These are phyloP conservation scores for Curvularia spicifera DNA, from an alignment of 2,329 filamentous ascomycete genomes.

Conservation along the genomic window DNA sequence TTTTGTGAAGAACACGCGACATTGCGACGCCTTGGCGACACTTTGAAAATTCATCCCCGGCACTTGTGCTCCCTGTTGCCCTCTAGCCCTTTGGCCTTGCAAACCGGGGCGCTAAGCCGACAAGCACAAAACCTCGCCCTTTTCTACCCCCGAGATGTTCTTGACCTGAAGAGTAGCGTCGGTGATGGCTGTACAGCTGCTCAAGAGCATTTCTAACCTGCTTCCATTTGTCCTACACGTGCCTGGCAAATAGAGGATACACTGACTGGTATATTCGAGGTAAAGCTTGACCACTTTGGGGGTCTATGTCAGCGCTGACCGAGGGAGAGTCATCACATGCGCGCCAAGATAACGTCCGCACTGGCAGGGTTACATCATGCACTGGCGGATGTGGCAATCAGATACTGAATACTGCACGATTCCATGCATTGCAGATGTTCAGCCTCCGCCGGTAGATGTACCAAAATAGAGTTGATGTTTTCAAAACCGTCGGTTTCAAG, in stretches of 20 bases:
- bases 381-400: neutral
- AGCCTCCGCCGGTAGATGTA: neutral
- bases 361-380: neutral
- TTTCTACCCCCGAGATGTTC: neutral
- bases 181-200: neutral
- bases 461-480: neutral
- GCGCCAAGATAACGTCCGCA: neutral
- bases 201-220: neutral
- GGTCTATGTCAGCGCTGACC: neutral
- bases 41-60: slow-evolving; percentile 8
- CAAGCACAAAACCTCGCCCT: neutral
- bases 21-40: slow-evolving; percentile 18
- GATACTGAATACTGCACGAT: neutral
- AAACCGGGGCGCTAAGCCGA: neutral
- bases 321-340: neutral
- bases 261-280: no score
- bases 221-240: neutral
- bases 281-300: neutral
- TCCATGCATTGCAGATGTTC: neutral
- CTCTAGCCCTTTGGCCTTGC: neutral
- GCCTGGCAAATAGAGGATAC: neutral
- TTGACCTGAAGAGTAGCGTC: neutral
- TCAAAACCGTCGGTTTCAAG: neutral
- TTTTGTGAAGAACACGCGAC: slow-evolving; percentile 11
- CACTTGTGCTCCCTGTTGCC: neutral